Base-by-base conservation (phyloP, 2,329 filamentous ascomycete genomes). In the Trichoderma oligosporum region DNA sequence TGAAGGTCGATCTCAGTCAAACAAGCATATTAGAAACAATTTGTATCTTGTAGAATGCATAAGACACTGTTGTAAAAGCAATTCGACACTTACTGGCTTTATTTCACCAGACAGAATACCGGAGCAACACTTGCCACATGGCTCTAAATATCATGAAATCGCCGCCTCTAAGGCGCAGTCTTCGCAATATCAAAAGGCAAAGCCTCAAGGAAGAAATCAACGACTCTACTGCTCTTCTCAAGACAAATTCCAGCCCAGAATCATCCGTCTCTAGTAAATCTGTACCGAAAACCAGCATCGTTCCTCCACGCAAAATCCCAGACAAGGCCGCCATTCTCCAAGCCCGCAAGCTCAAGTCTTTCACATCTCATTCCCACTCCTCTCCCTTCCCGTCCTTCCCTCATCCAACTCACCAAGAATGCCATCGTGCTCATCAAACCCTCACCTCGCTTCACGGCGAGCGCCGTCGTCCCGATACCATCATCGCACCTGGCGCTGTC, bases 311-410 rank as follows among this genome's bases (percentile, higher is more conserved):
- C 24, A 31, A 52, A 11, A 47, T 36, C 7, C 54, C 18, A 12
- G 59, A 63, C 60, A 64, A 64, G 24, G 62, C 61, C 11, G 55
- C 61, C 18, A 25, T 62, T 18, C 71, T 77, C 8, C 72, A 72
- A 49, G 70, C 71, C 11, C 74, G 71, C 58, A 78, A 78, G 56
- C 70, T 78, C 35, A 76, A 75, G 49, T 70, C 72, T 1, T 77
- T 76, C 61, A 53, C 71, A 1, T 69, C 73, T 36, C 74, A 74
- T 64, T 49, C 69, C 33, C 66, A 68, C 33, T 64, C 68, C 20
- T 78, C 84, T 1, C 89, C 89, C 0, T 93, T 87, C 62, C 87
- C 88, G 0, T 76, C 84, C 57, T 89, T 86, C 67, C 65, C 72
- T 2, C 83, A 79, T 61, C 89, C 89, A 0, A 89, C 86, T 0